A percentile compares a stretch with the other conserved stretches of the same genome.
These are phyloP conservation scores for Trichosporon sp. DNA, from an alignment of 1,284 basidiomycete species.

Conservation along the genomic window DNA sequence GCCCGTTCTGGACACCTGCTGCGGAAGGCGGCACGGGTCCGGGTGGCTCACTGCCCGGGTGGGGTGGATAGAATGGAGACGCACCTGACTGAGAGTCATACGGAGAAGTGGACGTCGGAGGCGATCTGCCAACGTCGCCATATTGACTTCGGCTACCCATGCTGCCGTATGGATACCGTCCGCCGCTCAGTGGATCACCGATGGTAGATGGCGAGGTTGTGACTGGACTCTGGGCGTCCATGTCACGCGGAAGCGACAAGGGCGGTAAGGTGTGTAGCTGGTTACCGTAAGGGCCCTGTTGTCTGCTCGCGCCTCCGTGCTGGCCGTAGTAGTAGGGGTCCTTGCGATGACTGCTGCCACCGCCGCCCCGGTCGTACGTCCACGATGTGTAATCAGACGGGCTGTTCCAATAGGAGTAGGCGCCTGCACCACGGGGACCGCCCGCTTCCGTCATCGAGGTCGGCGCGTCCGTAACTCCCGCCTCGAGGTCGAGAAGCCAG, in stretches of 20 bases:
- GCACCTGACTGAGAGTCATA: constrained; percentile 29
- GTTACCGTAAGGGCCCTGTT: constrained; percentile 3
- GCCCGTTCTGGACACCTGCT: constrained; percentile 6
- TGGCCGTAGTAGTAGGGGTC: constrained; percentile 23
- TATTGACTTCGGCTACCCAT: constrained; percentile 21
- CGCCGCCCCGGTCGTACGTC: constrained; percentile 23
- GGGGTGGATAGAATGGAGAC: constrained; percentile 23
- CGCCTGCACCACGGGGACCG: constrained; percentile 21
- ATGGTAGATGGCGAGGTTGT: constrained; percentile 7
- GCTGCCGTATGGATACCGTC: constrained; percentile 20
- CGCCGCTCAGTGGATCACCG: constrained; percentile 5
- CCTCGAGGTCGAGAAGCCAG: constrained; percentile 29
- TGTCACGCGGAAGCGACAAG: constrained; percentile 19
- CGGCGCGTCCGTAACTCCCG: constrained; percentile 23
- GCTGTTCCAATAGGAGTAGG: constrained; percentile 28
- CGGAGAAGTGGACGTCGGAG: constrained; percentile 27
- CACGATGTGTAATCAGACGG: constrained; percentile 24
- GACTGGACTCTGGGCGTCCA: constrained; percentile 23
- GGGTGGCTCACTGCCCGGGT: neutral
- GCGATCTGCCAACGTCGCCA: constrained; percentile 23
- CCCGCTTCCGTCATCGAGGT: constrained; percentile 8
- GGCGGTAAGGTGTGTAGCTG: constrained; percentile 15
- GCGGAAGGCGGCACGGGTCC: neutral
- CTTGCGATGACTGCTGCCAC: constrained; percentile 15
- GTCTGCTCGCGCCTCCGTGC: neutral